A percentile compares a stretch with the other conserved stretches of the same genome.
phyloP scores from a whole-genome alignment of 768 basidiomycete species.

The Tricholoma sp. region DNA sequence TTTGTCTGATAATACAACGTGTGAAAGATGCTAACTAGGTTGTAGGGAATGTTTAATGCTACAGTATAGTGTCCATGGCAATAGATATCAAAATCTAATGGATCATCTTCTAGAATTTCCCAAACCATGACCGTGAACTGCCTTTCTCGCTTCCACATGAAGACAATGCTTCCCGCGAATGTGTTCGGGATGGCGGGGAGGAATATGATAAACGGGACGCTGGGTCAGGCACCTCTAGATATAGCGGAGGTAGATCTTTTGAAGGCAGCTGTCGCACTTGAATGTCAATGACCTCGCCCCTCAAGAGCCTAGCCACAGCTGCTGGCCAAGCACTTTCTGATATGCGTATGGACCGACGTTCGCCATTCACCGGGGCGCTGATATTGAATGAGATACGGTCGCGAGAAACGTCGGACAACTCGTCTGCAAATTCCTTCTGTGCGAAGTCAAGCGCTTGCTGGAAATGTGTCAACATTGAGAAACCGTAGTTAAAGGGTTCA shows the following conservation, averaged over 20 bases:
- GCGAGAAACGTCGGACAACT: conserved; percentile 31
- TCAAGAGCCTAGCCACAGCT: conserved; percentile 32
- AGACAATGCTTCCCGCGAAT: conserved; percentile 16
- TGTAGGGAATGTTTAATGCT: not conserved
- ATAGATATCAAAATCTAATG: not conserved
- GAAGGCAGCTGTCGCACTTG: conserved; percentile 27
- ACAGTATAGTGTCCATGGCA: no score
- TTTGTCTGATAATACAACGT: not conserved
- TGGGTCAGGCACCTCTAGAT: conserved; percentile 31
- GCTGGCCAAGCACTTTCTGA: conserved; percentile 47
- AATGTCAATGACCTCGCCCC: conserved; percentile 47
- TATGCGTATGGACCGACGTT: conserved; percentile 38
- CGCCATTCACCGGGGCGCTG: conserved; percentile 24
- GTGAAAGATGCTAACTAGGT: not conserved
- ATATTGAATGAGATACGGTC: conserved; percentile 42
- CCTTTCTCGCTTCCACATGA: conserved; percentile 11
- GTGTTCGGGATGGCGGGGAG: conserved; percentile 19
- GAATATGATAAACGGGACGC: conserved; percentile 18
- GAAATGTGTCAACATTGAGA: not conserved
- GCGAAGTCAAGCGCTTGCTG: conserved; percentile 50
- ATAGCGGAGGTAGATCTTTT: conserved; percentile 34
- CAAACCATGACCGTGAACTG: conserved; percentile 14
- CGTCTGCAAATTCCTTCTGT: conserved; percentile 41
- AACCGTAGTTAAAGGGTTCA: not conserved
- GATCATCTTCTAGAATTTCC: conserved; percentile 3